Base-by-base conservation (phyloP, 2,329 filamentous ascomycete species). In the Zymoseptoria tritici region DNA sequence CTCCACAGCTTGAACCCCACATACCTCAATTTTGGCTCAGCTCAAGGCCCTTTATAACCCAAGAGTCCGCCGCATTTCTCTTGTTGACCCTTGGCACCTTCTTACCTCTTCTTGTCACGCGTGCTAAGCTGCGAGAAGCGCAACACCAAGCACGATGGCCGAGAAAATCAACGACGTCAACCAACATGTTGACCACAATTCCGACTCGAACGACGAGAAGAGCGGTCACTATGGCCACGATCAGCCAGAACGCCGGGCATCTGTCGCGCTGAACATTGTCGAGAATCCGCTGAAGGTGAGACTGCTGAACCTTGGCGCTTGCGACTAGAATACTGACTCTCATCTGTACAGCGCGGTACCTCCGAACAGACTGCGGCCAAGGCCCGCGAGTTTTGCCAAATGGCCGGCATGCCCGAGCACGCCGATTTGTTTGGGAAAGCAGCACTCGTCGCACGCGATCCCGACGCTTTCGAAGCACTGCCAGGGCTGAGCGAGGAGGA, bases 381-480 rank as follows among this genome's bases (percentile, higher is more conserved):
- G 67, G 76, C 72, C 24, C 67, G 65, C 0, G 65, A 53, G 3
- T 75, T 72, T 57, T 70, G 73, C 46, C 68, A 73, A 42, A 58
- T 64, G 20, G 60, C 74, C 54, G 68, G 65, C 36, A 72, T 77
- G 69, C 46, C 67, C 46, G 74, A 77, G 57, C 65, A 76, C 57
- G 71, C 73, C 60, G 73, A 69, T 1, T 63, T 76, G 4, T 75
- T 77, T 60, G 71, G 64, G 24, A 64, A 66, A 29, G 71, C 73
- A 36, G 90, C 89, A 3, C 78, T 93, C 9, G 82, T 91, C 19
- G 89, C 89, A 2, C 87, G 90, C 71, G 84, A 87, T 65, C 88
- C 88, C 0, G 76, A 77, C 8, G 78, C 79, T 29, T 89, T 81
- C 70, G 86, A 89, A 59, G 76, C 80, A 36, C 79, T 91, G 57